Base-by-base conservation (phyloP, 331 rosid species). In the Telfairia occidentalis region DNA sequence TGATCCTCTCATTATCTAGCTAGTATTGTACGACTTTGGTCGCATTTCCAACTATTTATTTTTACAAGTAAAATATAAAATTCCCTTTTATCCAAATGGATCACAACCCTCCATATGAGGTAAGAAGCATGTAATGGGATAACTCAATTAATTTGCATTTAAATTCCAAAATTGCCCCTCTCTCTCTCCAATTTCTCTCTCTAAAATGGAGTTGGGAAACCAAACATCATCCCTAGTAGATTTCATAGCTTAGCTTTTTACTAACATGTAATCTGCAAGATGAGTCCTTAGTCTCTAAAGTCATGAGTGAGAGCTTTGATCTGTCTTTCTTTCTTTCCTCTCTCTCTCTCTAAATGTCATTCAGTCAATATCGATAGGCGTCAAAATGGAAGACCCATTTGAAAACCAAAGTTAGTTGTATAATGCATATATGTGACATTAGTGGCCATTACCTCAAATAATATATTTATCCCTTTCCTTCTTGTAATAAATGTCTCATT, bases 391-490 rank as follows among this genome's bases (percentile, higher is more conserved):
- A 72, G 63, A 30, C 73, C 81, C 81, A 83, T 54, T 76, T 82
- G 71, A 78, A 79, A 78, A 82, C 75, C 84, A 89, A 81, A 73
- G 78, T 81, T 87, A 61, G 37, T 34, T 64, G 9, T 54, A 82
- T 75, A 83, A 85, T 78, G 78, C 28, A 54, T 81, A 73, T 79
- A 76, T 83, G 78, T 84, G 85, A 83, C 83, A 77, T 81, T 81
- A 82, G 89, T 87, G 96, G 83, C 87, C 97, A 89, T 85, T 86
- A 85, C 75, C 78, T 67, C 11, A 83, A 85, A 85, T 83, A 80
- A 72, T 58, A 30, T 24, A 79, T 52, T 23, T 37, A 79, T 55
- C 80, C 30, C 10, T 34, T 9, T 21, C 23, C 5, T 60, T 43
- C n/a, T n/a, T n/a, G n/a, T n/a, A n/a, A n/a, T n/a, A n/a, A n/a